Evolutionary conservation across 2,329 filamentous ascomycete genomes (phyloP).

Genomic region (Chaetomiaceae sp.): DNA sequence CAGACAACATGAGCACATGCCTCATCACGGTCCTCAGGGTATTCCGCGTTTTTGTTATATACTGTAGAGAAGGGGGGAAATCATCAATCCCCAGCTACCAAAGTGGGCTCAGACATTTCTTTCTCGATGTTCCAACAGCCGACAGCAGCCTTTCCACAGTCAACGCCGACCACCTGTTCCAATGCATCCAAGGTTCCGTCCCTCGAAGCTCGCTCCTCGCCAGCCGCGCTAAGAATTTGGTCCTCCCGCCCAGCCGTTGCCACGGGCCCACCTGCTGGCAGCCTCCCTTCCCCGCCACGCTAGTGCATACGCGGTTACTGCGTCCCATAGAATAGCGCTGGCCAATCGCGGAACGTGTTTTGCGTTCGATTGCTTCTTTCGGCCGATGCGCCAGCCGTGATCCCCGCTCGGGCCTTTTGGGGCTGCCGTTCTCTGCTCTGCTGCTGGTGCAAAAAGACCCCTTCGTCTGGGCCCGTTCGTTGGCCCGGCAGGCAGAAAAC

Average conservation of each 20-base stretch:
- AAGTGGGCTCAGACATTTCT: no score
- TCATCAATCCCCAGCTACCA: no score
- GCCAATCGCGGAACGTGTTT: constrained; percentile 7
- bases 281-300: constrained; percentile 9
- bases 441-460: constrained; percentile 4
- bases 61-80: no score
- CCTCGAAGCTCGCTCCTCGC: neutral
- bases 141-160: no score
- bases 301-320: constrained; percentile 5
- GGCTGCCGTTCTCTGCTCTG: neutral
- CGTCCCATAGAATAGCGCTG: neutral
- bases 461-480: neutral
- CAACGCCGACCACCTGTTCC: no score
- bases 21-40: neutral
- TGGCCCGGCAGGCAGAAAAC: neutral
- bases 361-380: constrained; percentile 15
- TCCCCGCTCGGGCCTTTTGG: constrained; percentile 2
- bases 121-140: no score
- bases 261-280: neutral
- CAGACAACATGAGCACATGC: no score
- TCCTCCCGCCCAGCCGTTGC: constrained; percentile 14
- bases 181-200: no score
- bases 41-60: neutral
- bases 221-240: neutral
- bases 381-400: neutral